Conservation (phyloP, 2,329 filamentous ascomycete species). For the Phaeosphaeriaceae sp. region DNA sequence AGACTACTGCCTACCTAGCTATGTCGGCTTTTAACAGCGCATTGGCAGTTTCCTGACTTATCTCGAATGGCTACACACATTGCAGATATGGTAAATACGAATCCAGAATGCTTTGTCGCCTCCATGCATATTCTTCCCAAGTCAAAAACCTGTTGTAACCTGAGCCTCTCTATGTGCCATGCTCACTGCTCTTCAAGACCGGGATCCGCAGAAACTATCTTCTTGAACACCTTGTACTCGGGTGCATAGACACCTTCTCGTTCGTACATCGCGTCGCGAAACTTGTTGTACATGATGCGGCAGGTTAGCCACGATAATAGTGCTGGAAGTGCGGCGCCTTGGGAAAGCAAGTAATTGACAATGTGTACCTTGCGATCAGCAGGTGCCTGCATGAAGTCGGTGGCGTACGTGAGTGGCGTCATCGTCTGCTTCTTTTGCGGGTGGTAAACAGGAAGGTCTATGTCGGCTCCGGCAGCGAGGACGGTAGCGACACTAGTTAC, state of each 20-base stretch:
- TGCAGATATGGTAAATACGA: no score
- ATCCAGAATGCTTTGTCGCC: no score
- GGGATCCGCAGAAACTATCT: not conserved
- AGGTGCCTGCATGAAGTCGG: no score
- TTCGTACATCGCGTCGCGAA: not conserved
- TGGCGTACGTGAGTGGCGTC: not conserved
- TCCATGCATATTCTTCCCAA: no score
- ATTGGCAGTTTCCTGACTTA: no score
- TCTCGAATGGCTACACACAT: no score
- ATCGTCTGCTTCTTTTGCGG: not conserved
- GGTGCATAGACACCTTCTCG: not conserved
- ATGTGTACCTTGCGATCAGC: no score
- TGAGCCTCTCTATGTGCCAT: no score
- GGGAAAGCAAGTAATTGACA: not conserved
- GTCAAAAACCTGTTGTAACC: no score
- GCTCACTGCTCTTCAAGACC: not conserved
- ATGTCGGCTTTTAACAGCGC: no score
- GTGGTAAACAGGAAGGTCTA: not conserved
- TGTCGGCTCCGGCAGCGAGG: not conserved
- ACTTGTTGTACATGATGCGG: not conserved
- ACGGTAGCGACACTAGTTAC: not conserved
- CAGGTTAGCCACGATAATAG: not conserved
- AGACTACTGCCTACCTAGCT: no score
- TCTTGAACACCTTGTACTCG: not conserved
- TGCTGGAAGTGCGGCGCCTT: not conserved